Evolutionary conservation across 352 stramenopile species (phyloP).

Genomic region (Achlya hypogyna): DNA sequence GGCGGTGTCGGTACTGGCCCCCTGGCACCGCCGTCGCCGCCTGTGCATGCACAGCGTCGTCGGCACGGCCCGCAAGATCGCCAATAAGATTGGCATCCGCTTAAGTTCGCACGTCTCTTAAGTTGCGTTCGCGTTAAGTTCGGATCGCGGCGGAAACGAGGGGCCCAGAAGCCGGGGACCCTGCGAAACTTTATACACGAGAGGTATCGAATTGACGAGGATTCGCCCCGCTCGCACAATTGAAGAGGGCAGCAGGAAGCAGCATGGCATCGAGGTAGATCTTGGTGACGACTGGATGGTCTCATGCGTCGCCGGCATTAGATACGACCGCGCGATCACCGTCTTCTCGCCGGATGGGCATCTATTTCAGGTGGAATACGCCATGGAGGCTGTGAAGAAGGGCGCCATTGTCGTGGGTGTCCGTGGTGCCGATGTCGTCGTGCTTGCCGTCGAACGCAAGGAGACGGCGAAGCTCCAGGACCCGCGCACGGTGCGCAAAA

Average conservation of each 20-base stretch:
- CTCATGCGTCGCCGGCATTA: constrained; percentile 25
- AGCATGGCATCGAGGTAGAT: not conserved
- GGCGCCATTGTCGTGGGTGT: constrained; percentile 96
- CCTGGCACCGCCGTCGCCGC: no score
- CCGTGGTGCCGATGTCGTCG: constrained; percentile 92
- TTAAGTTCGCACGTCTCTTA: not conserved
- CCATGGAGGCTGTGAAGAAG: constrained; percentile 98
- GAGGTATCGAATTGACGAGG: not conserved
- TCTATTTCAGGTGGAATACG: constrained; percentile 99
- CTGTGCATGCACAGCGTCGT: no score
- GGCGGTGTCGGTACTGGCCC: no score
- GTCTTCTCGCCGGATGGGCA: constrained; percentile 99
- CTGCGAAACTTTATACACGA: not conserved
- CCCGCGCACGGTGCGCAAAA: constrained; percentile 97
- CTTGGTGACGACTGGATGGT: not conserved
- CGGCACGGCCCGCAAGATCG: no score
- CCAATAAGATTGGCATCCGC: not conserved
- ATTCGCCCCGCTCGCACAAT: not conserved
- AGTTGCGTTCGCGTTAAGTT: not conserved
- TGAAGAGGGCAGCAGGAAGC: not conserved
- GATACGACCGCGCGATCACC: constrained; percentile 99
- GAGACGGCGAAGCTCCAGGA: constrained; percentile 92
- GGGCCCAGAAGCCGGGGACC: not conserved
- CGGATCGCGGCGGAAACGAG: constrained; percentile 2
- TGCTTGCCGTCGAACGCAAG: constrained; percentile 89